A percentile compares a stretch with the other conserved stretches of the same genome.
Conservation (phyloP, 768 basidiomycete genomes). For the Russula lepida region DNA sequence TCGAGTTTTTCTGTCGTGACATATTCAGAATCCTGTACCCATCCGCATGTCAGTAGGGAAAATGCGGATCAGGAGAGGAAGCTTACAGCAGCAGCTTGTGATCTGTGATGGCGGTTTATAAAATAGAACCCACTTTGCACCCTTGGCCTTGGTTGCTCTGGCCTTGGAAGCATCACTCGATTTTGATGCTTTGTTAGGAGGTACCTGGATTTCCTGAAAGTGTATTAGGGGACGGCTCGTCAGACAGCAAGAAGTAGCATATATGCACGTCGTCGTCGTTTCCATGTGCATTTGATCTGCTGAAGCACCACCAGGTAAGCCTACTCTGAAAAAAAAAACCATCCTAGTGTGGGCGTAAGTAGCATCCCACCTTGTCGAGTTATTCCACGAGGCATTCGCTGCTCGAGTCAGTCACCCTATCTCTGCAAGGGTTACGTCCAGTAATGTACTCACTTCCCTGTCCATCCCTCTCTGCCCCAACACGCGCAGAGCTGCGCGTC, state of each 20-base stretch:
- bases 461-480: constrained; percentile 24
- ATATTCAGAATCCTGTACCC: background rate
- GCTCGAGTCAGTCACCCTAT: background rate
- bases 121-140: constrained; percentile 9
- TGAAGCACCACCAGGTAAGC: background rate
- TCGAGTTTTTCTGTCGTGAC: constrained; percentile 2
- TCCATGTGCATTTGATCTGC: background rate
- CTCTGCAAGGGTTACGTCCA: background rate
- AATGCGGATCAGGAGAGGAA: constrained; percentile 7
- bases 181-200: constrained; percentile 22
- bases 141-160: constrained; percentile 9
- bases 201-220: constrained; percentile 12
- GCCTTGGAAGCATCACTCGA: constrained; percentile 5
- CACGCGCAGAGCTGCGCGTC: constrained; percentile 39
- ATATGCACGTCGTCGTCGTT: background rate
- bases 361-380: background rate
- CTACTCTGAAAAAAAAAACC: background rate
- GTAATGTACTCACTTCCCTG: constrained; percentile 19
- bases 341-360: background rate
- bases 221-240: background rate
- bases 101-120: background rate
- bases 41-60: background rate
- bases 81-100: constrained; percentile 17
- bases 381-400: background rate
- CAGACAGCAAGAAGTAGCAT: background rate